Evolutionary conservation across 2,329 filamentous ascomycete species (phyloP).

Genomic region (Colletotrichum lini): DNA sequence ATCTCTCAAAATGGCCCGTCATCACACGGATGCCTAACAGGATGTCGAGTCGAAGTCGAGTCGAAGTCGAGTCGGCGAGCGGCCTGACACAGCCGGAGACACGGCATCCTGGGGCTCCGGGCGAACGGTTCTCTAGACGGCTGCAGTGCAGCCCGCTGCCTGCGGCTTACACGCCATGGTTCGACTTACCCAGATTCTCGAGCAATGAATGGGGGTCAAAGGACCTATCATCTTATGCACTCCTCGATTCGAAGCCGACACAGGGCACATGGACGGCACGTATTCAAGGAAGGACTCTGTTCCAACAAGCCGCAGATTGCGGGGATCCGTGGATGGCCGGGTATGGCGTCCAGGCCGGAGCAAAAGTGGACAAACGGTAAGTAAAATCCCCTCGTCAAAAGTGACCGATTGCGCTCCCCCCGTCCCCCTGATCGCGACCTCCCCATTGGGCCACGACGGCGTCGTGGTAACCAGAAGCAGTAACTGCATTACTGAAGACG

Average conservation of each 20-base stretch:
- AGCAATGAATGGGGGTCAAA: too few species aligned
- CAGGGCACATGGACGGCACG: background rate
- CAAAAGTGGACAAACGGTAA: background rate
- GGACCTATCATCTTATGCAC: too few species aligned
- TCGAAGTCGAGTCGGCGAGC: background rate
- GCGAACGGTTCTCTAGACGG: background rate
- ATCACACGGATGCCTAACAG: background rate
- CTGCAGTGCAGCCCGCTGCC: background rate
- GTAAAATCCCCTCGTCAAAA: background rate
- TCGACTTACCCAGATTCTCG: too few species aligned
- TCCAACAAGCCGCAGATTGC: background rate
- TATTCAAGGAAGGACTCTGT: background rate
- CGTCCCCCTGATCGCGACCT: background rate
- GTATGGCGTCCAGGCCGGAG: background rate
- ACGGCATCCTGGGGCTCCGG: background rate
- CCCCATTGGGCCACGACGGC: background rate
- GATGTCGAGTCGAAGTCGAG: background rate
- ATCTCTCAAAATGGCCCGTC: background rate
- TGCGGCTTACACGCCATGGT: background rate
- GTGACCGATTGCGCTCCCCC: background rate
- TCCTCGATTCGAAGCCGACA: too few species aligned
- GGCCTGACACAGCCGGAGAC: background rate
- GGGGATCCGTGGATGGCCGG: conserved; percentile 1
- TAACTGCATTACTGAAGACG: background rate
- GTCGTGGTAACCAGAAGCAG: background rate